Evolutionary conservation across 2,329 filamentous ascomycete species (phyloP).

Genomic region (Aspergillus sp.): DNA sequence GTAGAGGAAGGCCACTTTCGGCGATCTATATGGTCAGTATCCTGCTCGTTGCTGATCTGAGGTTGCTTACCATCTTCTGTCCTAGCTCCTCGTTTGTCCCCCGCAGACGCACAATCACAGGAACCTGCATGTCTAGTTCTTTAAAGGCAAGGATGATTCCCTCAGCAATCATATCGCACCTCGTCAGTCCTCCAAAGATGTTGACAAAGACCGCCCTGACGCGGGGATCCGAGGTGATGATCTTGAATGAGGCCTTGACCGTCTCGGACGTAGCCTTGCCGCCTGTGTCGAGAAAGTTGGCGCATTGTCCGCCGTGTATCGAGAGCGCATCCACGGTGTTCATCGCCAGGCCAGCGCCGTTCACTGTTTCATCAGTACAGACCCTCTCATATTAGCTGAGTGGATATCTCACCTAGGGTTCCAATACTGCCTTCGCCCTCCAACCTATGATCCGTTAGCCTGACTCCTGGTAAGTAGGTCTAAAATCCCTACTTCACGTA

Average conservation of each 20-base stretch:
- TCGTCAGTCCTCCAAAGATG: constrained; percentile 71
- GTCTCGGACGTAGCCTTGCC: constrained; percentile 85
- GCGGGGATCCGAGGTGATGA: constrained; percentile 71
- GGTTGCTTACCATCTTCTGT: constrained; percentile 60
- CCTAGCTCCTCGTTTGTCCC: constrained; percentile 76
- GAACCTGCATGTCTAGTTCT: constrained; percentile 68
- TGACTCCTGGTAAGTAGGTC: no score
- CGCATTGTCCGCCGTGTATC: constrained; percentile 67
- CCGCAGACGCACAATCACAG: constrained; percentile 76
- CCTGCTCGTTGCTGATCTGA: not conserved
- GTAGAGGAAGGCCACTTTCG: constrained; percentile 68
- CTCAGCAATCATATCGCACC: constrained; percentile 80
- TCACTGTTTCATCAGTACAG: constrained; percentile 56
- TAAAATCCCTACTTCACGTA: constrained; percentile 64
- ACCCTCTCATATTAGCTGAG: not conserved
- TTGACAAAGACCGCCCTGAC: constrained; percentile 76
- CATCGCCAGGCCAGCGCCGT: constrained; percentile 88
- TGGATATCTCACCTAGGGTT: constrained; percentile 59
- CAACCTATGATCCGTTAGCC: constrained; percentile 35
- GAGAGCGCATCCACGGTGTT: constrained; percentile 83
- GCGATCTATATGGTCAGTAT: constrained; percentile 54
- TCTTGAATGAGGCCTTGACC: constrained; percentile 74
- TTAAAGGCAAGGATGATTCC: constrained; percentile 74
- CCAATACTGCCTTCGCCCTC: constrained; percentile 68
- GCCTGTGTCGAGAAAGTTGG: constrained; percentile 89